Base-by-base conservation (phyloP, 2,329 filamentous ascomycete species). In the Colletotrichum simmondsii region DNA sequence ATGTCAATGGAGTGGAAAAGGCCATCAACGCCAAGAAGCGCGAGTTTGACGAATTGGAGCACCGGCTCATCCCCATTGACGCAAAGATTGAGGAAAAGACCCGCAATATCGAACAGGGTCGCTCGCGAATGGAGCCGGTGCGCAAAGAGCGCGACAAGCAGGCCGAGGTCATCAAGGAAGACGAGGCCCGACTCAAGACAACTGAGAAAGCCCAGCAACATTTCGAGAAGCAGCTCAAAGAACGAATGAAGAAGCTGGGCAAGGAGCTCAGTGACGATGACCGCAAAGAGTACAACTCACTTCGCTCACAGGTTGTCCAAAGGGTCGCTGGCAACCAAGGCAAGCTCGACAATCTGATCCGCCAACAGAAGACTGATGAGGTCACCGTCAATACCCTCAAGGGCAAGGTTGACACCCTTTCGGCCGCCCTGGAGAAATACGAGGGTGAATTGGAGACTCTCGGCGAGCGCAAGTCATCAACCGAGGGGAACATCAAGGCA, bases 171-270 rank as follows among this genome's bases (percentile, higher is more conserved):
- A 91, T 95, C 52, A 88, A 93, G 68, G 93, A 95, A 78, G 89
- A 94, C 61, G 91, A 94, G 79, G 97, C 94, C 78, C 92, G 98
- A 69, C 88, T 98, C 16, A 91, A 90, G 22, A 91, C 90, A 4
- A 94, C 98, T n/a, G 92, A 97, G 80, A 98, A 96, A 80, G 95
- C 96, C 0, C 94, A 97, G 79, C 89, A 92, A 75, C 91, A 95
- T 75, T 98, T 97, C 86, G 95, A 98, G 81, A 91, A 92, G 42
- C 93, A 98, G 77, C 97, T 95, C 89, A 90, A 92, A 75, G 94
- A 95, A 78, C 92, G 93, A 28, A 91, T 97, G 78, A 94, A 94
- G 83, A 93, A 95, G 78, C 92, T 97, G 77, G 97, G 97, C 70
- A 94, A 93, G 73, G 93, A 96, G 76, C 87, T 99, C 61, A 97